Evolutionary conservation across 495 filamentous ascomycete genomes (phyloP), one percentile per base, ranked within the genome.

Genomic region (Pseudotulostoma volvatum): DNA sequence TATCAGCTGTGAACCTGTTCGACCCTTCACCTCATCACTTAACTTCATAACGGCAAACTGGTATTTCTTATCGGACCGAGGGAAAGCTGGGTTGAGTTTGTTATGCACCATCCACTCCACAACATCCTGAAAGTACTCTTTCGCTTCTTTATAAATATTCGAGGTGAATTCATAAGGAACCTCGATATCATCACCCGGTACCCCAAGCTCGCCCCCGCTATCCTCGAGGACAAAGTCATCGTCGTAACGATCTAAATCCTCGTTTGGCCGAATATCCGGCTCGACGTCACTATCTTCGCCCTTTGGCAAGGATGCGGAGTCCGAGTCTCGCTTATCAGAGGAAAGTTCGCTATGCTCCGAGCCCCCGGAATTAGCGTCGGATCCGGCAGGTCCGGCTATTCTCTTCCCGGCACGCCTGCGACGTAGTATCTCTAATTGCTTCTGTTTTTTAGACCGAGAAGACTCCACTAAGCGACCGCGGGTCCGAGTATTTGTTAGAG

Each of bases 101-200:
- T 73, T 77, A 39, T 76, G 73, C 1, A 93, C 74, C 55, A 88
- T 76, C 83, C 83, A 93, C 53, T 84, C 80, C 0, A 94, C 63
- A 0, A 72, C 81, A 46, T 77, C 71, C 30, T 73, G 74, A 59
- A 94, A 93, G 41, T 86, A 76, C 20, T 84, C 77, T 38, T 78
- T 77, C 0, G 77, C 53, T 31, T 82, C 76, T 43, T 76, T 77
- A 44, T 78, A 72, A 0, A 71, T 64, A 35, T 79, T 68, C 9
- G 61, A 51, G 2, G 74, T 81, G 49, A 84, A 85, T 46, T 84
- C 61, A 7, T 92, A 60, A 0, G 85, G 85, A 1, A 88, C 75
- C 2, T 63, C 64, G n/a, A n/a, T n/a, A n/a, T n/a, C n/a, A 11
- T 66, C 55, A n/a, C 52, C 44, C 0, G 77, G 81, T 4, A 67